Percentiles rank a stretch among this genome's conserved stretches.
Evolutionary conservation across 257 asterid genomes (phyloP).

Genomic region (Verbascum thapsus): DNA sequence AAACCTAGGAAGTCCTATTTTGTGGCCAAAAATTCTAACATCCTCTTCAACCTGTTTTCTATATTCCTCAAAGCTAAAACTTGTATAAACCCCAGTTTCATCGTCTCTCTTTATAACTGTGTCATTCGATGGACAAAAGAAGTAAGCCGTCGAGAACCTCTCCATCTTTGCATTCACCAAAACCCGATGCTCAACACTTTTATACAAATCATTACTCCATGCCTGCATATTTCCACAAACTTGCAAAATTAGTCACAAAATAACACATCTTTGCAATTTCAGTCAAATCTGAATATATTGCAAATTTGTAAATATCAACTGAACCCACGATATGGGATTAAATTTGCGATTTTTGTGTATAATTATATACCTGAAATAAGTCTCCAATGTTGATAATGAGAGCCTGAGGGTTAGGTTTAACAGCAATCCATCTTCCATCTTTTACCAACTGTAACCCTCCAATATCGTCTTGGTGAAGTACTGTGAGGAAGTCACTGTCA

Average conservation of each 20-base stretch:
- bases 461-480: constrained; percentile 71
- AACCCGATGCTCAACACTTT: constrained; percentile 69
- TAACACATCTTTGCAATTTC: too few relatives aligned
- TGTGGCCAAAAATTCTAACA: constrained; percentile 52
- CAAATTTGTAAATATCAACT: too few relatives aligned
- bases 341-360: background rate
- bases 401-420: constrained; percentile 72
- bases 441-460: constrained; percentile 82
- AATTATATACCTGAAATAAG: constrained; percentile 62
- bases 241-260: too few relatives aligned
- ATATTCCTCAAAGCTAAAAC: constrained; percentile 60
- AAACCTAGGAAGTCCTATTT: constrained; percentile 69
- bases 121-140: constrained; percentile 63
- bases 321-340: too few relatives aligned
- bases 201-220: constrained; percentile 69
- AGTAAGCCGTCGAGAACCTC: constrained; percentile 72
- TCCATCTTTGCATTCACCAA: constrained; percentile 53
- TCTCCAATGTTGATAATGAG: constrained; percentile 86
- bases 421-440: constrained; percentile 80
- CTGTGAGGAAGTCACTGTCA: constrained; percentile 82
- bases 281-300: too few relatives aligned
- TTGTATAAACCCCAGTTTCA: constrained; percentile 41
- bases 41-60: constrained; percentile 56
- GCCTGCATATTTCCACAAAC: too few relatives aligned
- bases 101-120: constrained; percentile 43